phyloP scores from a whole-genome alignment of 139 green algal genomes.

The Trebouxia sp. region DNA sequence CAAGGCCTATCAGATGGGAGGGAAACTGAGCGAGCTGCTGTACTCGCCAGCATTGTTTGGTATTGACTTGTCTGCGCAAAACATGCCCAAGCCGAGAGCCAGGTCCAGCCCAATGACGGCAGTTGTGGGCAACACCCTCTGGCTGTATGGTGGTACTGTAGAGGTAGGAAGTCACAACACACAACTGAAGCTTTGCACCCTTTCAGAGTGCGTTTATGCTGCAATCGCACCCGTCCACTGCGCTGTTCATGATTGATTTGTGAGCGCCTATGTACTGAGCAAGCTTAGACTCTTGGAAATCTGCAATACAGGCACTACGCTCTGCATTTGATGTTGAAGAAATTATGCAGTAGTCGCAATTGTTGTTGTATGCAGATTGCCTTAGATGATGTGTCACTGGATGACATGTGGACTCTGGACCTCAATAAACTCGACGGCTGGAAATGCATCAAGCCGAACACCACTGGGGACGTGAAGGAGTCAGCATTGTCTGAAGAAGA shows the following conservation, averaged over 20 bases:
- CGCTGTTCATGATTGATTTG: too few relatives aligned
- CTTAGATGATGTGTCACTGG: constrained; percentile 80
- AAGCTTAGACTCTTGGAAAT: too few relatives aligned
- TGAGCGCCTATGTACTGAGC: too few relatives aligned
- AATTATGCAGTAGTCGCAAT: neutral
- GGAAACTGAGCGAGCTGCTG: constrained; percentile 83
- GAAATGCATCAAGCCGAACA: constrained; percentile 73
- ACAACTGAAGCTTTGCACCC: too few relatives aligned
- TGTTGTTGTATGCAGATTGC: neutral
- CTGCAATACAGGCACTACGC: too few relatives aligned
- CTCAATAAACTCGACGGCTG: constrained; percentile 86
- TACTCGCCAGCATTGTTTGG: constrained; percentile 89
- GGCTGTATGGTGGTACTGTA: constrained; percentile 89
- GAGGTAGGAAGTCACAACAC: constrained; percentile 54
- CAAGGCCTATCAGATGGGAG: constrained; percentile 81
- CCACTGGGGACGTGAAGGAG: constrained; percentile 61
- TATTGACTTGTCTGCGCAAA: constrained; percentile 67
- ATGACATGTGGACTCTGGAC: constrained; percentile 93
- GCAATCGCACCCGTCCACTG: too few relatives aligned
- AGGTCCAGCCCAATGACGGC: constrained; percentile 55
- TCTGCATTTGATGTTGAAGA: too few relatives aligned
- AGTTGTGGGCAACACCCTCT: constrained; percentile 83
- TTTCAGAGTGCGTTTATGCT: too few relatives aligned
- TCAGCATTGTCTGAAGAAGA: constrained; percentile 56
- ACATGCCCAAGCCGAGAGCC: constrained; percentile 79